These are phyloP conservation scores for Poteriospumella lacustris DNA, from an alignment of 108 stramenopile genomes.

Conservation along the genomic window DNA sequence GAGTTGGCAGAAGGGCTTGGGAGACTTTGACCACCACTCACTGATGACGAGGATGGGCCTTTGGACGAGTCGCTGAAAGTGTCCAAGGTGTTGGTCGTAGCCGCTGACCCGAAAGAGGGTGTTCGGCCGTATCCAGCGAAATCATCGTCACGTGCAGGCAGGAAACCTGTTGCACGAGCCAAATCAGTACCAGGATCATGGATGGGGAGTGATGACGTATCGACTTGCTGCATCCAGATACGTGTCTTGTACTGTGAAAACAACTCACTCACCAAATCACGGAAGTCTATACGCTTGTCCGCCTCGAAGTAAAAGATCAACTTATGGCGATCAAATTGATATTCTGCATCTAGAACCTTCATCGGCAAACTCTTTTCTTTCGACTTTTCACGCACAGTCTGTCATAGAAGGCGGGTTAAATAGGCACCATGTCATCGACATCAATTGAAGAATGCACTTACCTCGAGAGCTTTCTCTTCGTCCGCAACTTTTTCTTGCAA, in stretches of 20 bases:
- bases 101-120: no score
- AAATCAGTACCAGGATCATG: slow-evolving; percentile 58
- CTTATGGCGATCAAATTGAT: slow-evolving; percentile 94
- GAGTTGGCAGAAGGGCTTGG: no score
- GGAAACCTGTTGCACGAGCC: slow-evolving; percentile 11
- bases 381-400: slow-evolving; percentile 63
- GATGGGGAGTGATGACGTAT: slow-evolving; percentile 67
- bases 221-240: slow-evolving; percentile 93
- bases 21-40: no score
- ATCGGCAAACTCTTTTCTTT: slow-evolving; percentile 77
- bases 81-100: no score
- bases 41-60: no score
- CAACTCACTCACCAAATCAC: slow-evolving; percentile 91
- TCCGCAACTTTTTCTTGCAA: slow-evolving; percentile 36
- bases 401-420: background rate
- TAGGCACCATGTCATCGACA: background rate
- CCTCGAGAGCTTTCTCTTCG: slow-evolving; percentile 73
- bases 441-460: background rate
- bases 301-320: slow-evolving; percentile 94
- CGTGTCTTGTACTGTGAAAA: slow-evolving; percentile 95
- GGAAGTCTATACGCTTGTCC: slow-evolving; percentile 87
- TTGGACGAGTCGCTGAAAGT: no score
- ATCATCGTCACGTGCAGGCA: background rate
- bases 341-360: slow-evolving; percentile 91
- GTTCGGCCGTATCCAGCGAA: no score